Evolutionary conservation across 2,329 filamentous ascomycete species (phyloP), one percentile per base, ranked within the genome.

Genomic region (Calonectria pseudoturangicola): DNA sequence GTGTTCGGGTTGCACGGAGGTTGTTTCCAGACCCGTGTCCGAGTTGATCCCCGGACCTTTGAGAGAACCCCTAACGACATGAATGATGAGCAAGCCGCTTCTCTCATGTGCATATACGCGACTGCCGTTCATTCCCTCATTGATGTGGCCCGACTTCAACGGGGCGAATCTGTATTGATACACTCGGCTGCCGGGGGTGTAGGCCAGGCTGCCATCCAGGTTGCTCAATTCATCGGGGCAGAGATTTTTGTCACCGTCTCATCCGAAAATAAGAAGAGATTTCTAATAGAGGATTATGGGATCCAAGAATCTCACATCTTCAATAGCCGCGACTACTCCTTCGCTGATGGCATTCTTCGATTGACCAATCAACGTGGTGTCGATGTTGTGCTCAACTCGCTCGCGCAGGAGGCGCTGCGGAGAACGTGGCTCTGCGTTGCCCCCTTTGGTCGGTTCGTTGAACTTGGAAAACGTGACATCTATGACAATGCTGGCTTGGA

Each of bases 221-320:
- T 54, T 54, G 48, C 48, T 15, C 27, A 54, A 30, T 54, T 54
- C 27, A 54, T 54, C 33, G 48, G 48, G 12, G 48, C 48, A n/a
- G 48, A 54, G 27, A 54, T 54, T 5, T 54, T 54, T 54, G 48
- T 5, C 15, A 54, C 48, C 48, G 48, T 54, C 15, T 54, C 48
- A 33, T 54, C 48, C 15, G 48, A 54, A 54, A 54, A 33, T 27
- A 54, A 54, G 27, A 54, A 54, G 48, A 54, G 27, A n/a, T 54
- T 54, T 54, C 48, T 54, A 9, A 5, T 54, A 18, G 48, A 54
- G 48, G 15, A 54, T 27, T 54, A n/a, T 15, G 27, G 48, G 33
- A 54, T 54, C 48, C 48, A 54, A 54, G 48, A 54, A 33, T 54
- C 48, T 30, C 48, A 54, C 15, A 54, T 54, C 27, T 54, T 54